Evolutionary conservation across 371 early-diverging fungal species (phyloP), one percentile per base, ranked within the genome.

Genomic region (Rhizopus sp.): DNA sequence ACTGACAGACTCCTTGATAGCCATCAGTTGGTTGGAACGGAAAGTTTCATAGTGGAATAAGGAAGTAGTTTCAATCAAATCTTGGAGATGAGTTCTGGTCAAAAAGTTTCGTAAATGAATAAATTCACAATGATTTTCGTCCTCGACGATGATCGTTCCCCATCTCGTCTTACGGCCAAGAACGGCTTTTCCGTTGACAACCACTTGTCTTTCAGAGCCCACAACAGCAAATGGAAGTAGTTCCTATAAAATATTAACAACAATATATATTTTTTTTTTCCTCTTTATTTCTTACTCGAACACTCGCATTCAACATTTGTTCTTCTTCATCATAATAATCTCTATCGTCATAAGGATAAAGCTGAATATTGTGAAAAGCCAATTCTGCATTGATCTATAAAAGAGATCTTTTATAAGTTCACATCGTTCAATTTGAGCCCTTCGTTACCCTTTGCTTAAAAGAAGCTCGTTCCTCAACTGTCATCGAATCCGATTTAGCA

Each of bases 41-140:
- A 94, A 96, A 10, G 88, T 80, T 76, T 94, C 94, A 72, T 94
- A 94, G 69, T 93, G 94, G 62, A 89, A 78, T 67, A 88, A 83
- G 6, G 90, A 83, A 7, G 94, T 94, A 50, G 91, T 90, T 67
- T 94, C 94, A 57, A 93, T 84, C 57, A 94, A 77, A 62, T 92
- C 92, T 59, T 91, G 90, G 49, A 94, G 73, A 59, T 94, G 93
- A 29, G 94, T 91, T 62, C 73, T 84, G 8, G 91, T 91, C 67
- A 94, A 74, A 69, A 94, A 93, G 80, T 92, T 88, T 69, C 93
- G 88, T 42, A 94, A 74, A 59, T 90, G 89, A 55, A 86, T 81
- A 68, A 89, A 93, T 68, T 90, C 90, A 69, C 87, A 89, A 61
- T 89, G 90, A 56, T 78, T 75, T 62, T 82, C 82, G 56, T 89